phyloP scores from a whole-genome alignment of 1,139 yeast genomes.

The Diutina ranongensis region DNA sequence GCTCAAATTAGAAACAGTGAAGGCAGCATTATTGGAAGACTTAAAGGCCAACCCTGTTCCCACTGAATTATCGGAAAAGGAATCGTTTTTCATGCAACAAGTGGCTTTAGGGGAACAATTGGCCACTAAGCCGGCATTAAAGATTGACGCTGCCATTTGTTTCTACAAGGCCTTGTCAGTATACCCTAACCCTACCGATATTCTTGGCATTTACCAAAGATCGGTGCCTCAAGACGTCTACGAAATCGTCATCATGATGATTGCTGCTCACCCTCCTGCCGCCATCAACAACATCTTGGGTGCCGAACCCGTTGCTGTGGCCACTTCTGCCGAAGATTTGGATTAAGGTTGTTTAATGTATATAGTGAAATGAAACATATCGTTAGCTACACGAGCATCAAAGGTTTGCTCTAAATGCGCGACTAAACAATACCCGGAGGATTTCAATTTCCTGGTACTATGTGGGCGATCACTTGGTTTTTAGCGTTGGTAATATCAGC shows the following conservation, averaged over 20 bases:
- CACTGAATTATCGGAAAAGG: slow-evolving; percentile 56
- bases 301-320: slow-evolving; percentile 10
- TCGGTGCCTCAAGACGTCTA: slow-evolving; percentile 73
- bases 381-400: no score
- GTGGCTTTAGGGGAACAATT: slow-evolving; percentile 77
- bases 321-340: slow-evolving; percentile 9
- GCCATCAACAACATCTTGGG: slow-evolving; percentile 50
- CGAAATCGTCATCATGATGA: slow-evolving; percentile 77
- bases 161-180: slow-evolving; percentile 93
- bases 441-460: no score
- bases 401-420: no score
- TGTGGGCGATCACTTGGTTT: background rate
- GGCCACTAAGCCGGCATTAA: slow-evolving; percentile 44
- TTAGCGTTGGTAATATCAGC: background rate
- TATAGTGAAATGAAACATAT: background rate
- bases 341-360: background rate
- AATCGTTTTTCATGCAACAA: slow-evolving; percentile 67
- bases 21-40: slow-evolving; percentile 50
- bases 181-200: slow-evolving; percentile 90
- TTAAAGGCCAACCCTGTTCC: slow-evolving; percentile 69
- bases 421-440: no score
- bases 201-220: slow-evolving; percentile 81
- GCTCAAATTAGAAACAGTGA: slow-evolving; percentile 48
- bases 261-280: slow-evolving; percentile 81
- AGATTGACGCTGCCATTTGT: slow-evolving; percentile 72